Conservation (phyloP, 2,329 filamentous ascomycete species). For the Colletotrichum tamarilloi region DNA sequence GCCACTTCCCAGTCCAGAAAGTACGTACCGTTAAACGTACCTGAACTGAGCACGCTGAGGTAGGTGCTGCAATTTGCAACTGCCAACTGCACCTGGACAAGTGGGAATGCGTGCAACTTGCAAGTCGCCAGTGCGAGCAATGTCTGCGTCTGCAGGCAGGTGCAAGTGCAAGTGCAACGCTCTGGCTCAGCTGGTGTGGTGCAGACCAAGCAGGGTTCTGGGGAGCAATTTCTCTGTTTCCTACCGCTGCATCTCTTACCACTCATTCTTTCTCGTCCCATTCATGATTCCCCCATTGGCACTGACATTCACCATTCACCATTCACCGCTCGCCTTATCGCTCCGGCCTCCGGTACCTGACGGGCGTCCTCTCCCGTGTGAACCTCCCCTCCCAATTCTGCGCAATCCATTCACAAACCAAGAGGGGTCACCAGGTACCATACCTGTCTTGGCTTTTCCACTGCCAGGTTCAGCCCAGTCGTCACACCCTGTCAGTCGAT, state of each 20-base stretch:
- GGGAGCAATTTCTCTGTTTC: background rate
- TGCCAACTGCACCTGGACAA: background rate
- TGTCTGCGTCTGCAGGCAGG: background rate
- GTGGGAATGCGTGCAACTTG: conserved; percentile 2
- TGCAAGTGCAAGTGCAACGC: too few species aligned
- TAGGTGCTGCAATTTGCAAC: background rate
- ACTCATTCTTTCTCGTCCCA: background rate
- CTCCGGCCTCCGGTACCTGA: conserved; percentile 13
- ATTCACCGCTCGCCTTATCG: background rate
- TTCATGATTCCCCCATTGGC: background rate
- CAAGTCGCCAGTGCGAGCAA: background rate
- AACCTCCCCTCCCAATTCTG: conserved; percentile 13
- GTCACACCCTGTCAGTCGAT: conserved; percentile 31
- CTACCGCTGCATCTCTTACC: background rate
- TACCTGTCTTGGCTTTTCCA: background rate
- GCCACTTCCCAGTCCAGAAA: conserved; percentile 17
- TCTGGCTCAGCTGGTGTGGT: background rate
- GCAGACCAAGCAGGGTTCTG: conserved; percentile 5
- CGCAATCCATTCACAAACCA: conserved; percentile 25
- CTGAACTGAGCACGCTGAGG: background rate
- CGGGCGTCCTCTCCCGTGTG: conserved; percentile 17
- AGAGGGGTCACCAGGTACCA: conserved; percentile 2
- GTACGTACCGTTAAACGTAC: background rate
- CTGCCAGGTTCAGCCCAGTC: conserved; percentile 33
- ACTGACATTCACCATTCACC: background rate